A percentile compares a stretch with the other conserved stretches of the same genome.
Evolutionary conservation across 768 basidiomycete genomes (phyloP).

Genomic region (Chalciporus sphaerocephalus): DNA sequence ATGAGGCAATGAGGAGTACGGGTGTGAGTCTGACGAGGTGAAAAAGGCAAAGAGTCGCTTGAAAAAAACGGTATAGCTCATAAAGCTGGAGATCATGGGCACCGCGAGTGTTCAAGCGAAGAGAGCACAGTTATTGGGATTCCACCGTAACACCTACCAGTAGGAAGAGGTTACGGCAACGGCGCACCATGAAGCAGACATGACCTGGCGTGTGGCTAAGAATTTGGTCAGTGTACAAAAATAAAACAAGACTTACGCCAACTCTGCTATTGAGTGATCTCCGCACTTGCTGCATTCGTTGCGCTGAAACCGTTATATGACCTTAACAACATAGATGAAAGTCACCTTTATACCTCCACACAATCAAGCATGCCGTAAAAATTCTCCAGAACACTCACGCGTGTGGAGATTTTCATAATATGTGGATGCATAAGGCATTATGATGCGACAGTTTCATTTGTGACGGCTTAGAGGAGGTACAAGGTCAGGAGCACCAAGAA

Average conservation of each 20-base stretch:
- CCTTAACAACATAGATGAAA: not conserved
- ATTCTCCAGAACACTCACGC: no score
- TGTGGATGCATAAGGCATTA: no score
- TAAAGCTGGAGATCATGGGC: not conserved
- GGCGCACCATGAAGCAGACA: not conserved
- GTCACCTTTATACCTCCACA: not conserved
- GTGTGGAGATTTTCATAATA: no score
- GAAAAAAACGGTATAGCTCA: not conserved
- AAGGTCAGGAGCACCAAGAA: not conserved
- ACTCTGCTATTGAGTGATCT: not conserved
- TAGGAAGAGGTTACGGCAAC: not conserved
- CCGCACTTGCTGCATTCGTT: not conserved
- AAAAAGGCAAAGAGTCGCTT: not conserved
- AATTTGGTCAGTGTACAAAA: not conserved
- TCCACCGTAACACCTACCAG: not conserved
- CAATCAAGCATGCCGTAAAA: not conserved
- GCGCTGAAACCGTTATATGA: not conserved
- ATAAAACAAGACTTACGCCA: not conserved
- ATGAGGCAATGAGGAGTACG: constrained; percentile 1
- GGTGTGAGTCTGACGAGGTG: not conserved
- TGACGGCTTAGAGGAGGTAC: not conserved
- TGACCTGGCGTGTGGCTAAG: not conserved
- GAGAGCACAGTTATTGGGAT: not conserved
- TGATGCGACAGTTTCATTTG: no score
- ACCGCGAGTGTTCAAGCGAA: not conserved